phyloP scores from a whole-genome alignment of 2,329 filamentous ascomycete genomes.

The Phyllosticta ampelicida region DNA sequence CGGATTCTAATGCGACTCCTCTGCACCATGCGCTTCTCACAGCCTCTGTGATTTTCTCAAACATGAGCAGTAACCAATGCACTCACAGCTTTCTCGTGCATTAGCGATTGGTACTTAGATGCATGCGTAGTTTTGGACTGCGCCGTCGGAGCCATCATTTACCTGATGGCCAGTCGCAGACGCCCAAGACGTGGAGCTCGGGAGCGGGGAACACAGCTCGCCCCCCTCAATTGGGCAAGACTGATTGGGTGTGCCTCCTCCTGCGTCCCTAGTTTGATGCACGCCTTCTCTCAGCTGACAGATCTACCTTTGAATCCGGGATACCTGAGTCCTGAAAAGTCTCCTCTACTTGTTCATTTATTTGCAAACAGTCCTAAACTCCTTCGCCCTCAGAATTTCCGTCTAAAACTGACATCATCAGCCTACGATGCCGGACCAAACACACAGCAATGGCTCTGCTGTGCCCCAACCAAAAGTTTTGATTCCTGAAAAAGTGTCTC shows the following conservation, averaged over 20 bases:
- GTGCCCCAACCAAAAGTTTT: slow-evolving; percentile 45
- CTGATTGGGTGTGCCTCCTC: neutral
- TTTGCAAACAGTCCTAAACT: neutral
- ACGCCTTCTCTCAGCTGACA: neutral
- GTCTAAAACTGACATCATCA: neutral
- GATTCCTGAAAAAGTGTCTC: slow-evolving; percentile 68
- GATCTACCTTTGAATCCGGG: neutral
- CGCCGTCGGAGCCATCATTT: neutral
- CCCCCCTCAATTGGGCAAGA: neutral
- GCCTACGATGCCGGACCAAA: slow-evolving; percentile 22
- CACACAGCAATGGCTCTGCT: slow-evolving; percentile 13
- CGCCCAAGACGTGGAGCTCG: neutral
- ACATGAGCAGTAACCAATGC: neutral
- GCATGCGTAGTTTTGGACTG: neutral
- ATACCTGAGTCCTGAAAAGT: neutral
- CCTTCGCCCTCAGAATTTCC: neutral
- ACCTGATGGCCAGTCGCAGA: neutral
- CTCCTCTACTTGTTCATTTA: neutral
- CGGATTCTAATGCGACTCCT: neutral
- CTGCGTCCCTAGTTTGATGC: neutral
- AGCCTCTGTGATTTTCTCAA: neutral
- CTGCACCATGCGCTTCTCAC: neutral
- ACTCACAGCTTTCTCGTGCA: neutral
- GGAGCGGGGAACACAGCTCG: neutral
- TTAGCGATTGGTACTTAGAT: neutral